Evolutionary conservation across 2,329 filamentous ascomycete genomes (phyloP), one percentile per base, ranked within the genome.

Genomic region (Talaromyces sp.): DNA sequence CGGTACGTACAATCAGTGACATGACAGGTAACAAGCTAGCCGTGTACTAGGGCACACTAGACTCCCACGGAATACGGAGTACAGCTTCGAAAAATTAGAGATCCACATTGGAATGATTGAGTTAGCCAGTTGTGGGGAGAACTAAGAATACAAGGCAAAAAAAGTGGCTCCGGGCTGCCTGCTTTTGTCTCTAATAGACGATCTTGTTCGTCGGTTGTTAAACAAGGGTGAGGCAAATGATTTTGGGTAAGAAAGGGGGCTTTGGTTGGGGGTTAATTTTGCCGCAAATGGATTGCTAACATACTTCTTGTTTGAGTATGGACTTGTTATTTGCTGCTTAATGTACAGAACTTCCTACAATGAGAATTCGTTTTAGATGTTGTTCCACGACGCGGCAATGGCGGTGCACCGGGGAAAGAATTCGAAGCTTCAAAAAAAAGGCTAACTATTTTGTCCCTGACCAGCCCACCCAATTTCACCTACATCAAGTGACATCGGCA

Each of bases 21-120:
- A 61, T 65, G 63, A 65, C 63, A 65, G 63, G 63, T 65, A 65
- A 65, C 63, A 65, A 52, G 41, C 62, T 58, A 64, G 17, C 58
- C 45, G 37, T 33, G 58, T 47, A 47, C 43, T 43, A 43, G 41
- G n/a, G 41, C 47, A 50, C 47, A 50, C 47, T 52, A 52, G 27
- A 33, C 31, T 56, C n/a, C 9, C 33, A 56, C 50, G 27, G 49
- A 52, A 52, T 33, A 54, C 50, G 31, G 50, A 56, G 50, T 3
- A 56, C 50, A 56, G 33, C 31, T 56, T 37, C 33, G 52, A 56
- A 33, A 56, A 58, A 52, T 52, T 11, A 9, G 15, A 49, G 41
- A 35, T 50, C 59, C 59, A 61, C 59, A 61, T 35, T 47, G 41
- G 41, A 39, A 37, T 37, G 52, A 45, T 58, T 57, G 41, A 58